Base-by-base conservation (phyloP, 257 asterid species). In the Osmanthus fragrans region DNA sequence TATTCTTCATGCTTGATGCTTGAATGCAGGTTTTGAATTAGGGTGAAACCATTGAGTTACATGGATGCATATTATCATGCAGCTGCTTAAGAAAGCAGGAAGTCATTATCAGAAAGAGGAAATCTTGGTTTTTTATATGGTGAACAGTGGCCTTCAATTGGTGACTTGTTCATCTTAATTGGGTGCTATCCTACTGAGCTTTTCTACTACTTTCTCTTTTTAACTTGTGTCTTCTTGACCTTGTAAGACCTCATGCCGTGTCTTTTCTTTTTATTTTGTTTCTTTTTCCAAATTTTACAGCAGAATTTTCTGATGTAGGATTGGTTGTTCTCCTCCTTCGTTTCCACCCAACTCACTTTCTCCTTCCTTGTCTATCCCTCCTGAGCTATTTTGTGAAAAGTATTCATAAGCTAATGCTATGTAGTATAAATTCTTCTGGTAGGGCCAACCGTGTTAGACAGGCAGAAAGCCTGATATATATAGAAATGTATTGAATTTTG, bases 361-460 rank as follows among this genome's bases (percentile, higher is more conserved):
- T 94, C 97, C 94, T 92, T 94, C 94, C 98, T 91, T 89, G 97
- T 91, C 97, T 94, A 92, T 94, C 97, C 98, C 98, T 92, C 94
- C 87, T 90, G 98, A 94, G 98, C 98, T 94, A 68, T 84, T 34
- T 34, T 7, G 6, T 34, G 7, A 2, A 34, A 34, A 34, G 37
- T 34, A 34, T 34, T 34, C 37, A 34, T 34, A 34, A 34, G 37
- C 37, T 34, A 34, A 34, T 34, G 37, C 6, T 4, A 34, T 34
- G 37, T 34, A 34, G 37, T 76, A 86, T 77, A 81, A 33, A 86
- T 86, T 80, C 83, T 81, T 77, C 79, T 78, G 77, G 81, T 79
- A 71, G 86, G 83, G 49, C 82, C 84, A 39, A 39, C 12, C 12
- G 45, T 39, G 12, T 39, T 39, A 30, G 32, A 30, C 32, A 39